Conservation (phyloP, 345 rosid species). For the Sisymbrium altissimum region DNA sequence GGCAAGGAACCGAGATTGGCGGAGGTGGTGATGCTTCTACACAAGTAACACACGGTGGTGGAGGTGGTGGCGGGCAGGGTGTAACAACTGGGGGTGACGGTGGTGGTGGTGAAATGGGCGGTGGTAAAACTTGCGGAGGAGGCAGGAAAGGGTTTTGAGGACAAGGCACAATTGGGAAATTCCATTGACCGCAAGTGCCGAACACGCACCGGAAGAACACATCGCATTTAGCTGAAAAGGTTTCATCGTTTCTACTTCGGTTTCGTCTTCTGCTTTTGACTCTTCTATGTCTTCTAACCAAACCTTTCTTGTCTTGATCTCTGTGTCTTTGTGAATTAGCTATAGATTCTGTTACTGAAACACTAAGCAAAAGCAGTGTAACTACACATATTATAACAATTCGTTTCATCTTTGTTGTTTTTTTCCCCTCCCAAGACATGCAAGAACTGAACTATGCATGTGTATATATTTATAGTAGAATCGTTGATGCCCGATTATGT, state of each 20-base stretch:
- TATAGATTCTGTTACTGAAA: constrained; percentile 15
- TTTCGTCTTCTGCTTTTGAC: constrained; percentile 4
- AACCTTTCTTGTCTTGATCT: constrained; percentile 6
- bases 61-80: constrained; percentile 16
- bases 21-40: constrained; percentile 7
- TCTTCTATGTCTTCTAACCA: constrained; percentile 3
- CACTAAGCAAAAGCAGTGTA: constrained; percentile 24
- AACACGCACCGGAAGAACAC: constrained; percentile 28
- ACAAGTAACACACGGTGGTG: constrained; percentile 15
- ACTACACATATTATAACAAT: constrained; percentile 15
- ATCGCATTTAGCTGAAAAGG: constrained; percentile 15
- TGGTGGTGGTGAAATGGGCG: constrained; percentile 26
- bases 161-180: constrained; percentile 28
- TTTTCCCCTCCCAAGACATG: background rate
- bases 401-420: background rate
- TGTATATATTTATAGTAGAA: constrained; percentile 9
- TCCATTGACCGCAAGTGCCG: constrained; percentile 35
- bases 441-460: background rate
- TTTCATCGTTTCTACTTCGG: constrained; percentile 15
- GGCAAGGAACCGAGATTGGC: constrained; percentile 20
- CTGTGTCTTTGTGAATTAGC: constrained; percentile 18
- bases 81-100: constrained; percentile 1
- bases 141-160: constrained; percentile 38
- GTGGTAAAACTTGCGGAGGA: constrained; percentile 26
- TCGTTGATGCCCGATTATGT: background rate